Conservation (phyloP, 169 alveolate species). For the Plasmodium falciparum region DNA sequence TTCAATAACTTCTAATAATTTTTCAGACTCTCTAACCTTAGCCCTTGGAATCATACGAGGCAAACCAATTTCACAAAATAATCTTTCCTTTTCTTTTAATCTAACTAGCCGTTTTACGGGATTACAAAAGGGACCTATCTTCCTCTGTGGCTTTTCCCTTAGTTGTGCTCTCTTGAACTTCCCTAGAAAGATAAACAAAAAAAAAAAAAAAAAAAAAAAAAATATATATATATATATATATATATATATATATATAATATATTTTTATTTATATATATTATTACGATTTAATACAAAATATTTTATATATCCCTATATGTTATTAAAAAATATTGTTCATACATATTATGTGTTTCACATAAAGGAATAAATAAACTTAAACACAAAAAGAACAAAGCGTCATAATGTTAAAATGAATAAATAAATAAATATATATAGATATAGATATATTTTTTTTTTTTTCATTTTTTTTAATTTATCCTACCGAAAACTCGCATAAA, state of each 20-base stretch:
- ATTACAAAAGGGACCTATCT: conserved; percentile 87
- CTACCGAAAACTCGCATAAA: conserved; percentile 80
- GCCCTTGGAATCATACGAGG: conserved; percentile 86
- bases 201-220: background rate
- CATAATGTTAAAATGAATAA: background rate
- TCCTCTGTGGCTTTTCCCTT: conserved; percentile 87
- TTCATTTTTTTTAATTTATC: background rate
- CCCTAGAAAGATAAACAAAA: background rate
- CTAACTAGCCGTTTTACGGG: conserved; percentile 87
- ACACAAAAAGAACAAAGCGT: background rate
- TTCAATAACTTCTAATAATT: conserved; percentile 78
- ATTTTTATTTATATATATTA: too few species aligned
- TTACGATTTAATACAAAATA: too few species aligned
- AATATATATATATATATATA: background rate
- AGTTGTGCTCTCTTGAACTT: conserved; percentile 88
- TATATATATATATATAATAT: background rate
- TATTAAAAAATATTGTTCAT: too few species aligned
- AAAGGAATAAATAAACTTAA: too few species aligned
- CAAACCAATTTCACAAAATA: conserved; percentile 84
- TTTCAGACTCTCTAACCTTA: conserved; percentile 71
- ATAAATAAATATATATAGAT: background rate
- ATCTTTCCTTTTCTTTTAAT: conserved; percentile 85
- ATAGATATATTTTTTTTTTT: background rate
- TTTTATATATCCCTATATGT: too few species aligned
- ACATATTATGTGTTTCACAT: too few species aligned